Conservation (phyloP, 768 basidiomycete species). For the Botryobasidium botryosum region DNA sequence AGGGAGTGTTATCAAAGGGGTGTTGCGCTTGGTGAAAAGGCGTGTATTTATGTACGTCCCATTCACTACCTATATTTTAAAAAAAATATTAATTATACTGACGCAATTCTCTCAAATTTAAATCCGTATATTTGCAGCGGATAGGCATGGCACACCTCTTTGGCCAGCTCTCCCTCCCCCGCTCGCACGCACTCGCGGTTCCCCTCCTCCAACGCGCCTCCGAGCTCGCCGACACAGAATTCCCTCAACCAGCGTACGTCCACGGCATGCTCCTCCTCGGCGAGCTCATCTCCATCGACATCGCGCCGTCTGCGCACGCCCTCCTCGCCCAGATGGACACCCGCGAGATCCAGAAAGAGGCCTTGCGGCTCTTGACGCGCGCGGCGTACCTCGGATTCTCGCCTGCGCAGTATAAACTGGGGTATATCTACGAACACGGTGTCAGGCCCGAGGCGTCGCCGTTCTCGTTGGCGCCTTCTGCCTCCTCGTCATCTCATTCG, state of each 20-base stretch:
- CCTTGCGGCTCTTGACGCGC: constrained; percentile 59
- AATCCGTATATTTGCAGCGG: constrained; percentile 50
- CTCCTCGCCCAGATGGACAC: constrained; percentile 28
- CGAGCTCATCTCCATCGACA: too few species aligned
- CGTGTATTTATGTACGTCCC: constrained; percentile 56
- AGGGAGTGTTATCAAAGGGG: constrained; percentile 80
- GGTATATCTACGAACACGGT: constrained; percentile 87
- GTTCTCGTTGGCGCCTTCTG: too few species aligned
- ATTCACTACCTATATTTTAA: too few species aligned
- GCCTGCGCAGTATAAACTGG: constrained; percentile 78
- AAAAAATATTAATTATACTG: too few species aligned
- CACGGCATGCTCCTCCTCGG: constrained; percentile 69
- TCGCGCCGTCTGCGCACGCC: too few species aligned
- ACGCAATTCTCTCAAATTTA: too few species aligned
- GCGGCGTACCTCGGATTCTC: constrained; percentile 75
- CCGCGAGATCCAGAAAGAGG: constrained; percentile 39
- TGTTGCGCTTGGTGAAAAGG: constrained; percentile 51
- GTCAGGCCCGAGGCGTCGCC: too few species aligned
- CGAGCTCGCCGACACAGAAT: constrained; percentile 50
- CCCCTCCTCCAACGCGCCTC: constrained; percentile 67
- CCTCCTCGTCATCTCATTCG: too few species aligned
- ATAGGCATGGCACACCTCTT: constrained; percentile 90
- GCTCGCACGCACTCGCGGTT: constrained; percentile 39
- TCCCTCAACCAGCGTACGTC: constrained; percentile 78
- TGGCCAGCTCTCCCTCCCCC: constrained; percentile 58